phyloP scores from a whole-genome alignment of 2,329 filamentous ascomycete species.

The Ceratocystis cubensis region DNA sequence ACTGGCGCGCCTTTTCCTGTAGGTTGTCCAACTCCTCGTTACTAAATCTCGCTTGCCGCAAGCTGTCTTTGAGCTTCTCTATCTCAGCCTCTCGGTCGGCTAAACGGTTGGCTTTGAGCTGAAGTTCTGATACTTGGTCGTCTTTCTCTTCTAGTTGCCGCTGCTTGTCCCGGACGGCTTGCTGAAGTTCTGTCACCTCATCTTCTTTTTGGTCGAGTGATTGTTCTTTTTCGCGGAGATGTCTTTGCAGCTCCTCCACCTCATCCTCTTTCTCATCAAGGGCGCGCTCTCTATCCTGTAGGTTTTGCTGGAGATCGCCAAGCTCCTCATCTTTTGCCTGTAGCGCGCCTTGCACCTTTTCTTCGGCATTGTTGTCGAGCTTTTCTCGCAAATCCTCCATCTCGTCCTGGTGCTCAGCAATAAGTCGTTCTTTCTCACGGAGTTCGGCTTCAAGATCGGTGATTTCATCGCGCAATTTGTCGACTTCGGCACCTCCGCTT shows the following conservation, averaged over 20 bases:
- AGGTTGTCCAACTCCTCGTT: slow-evolving; percentile 11
- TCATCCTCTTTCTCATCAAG: slow-evolving; percentile 17
- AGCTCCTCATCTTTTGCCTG: slow-evolving; percentile 42
- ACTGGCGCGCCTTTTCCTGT: slow-evolving; percentile 15
- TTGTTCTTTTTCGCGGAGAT: slow-evolving; percentile 13
- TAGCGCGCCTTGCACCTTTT: slow-evolving; percentile 42
- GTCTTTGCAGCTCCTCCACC: slow-evolving; percentile 31
- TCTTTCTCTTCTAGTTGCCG: slow-evolving; percentile 1
- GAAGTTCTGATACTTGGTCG: slow-evolving; percentile 10
- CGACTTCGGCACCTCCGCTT: slow-evolving; percentile 14
- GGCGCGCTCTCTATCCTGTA: slow-evolving; percentile 12
- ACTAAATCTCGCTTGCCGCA: slow-evolving; percentile 3
- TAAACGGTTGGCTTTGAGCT: slow-evolving; percentile 15
- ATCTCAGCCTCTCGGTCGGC: slow-evolving; percentile 17
- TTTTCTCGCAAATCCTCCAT: slow-evolving; percentile 52
- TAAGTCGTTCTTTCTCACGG: slow-evolving; percentile 59
- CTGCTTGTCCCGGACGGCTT: not conserved
- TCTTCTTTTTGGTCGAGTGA: slow-evolving; percentile 14
- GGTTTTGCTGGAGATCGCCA: slow-evolving; percentile 20
- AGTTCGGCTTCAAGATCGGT: slow-evolving; percentile 64
- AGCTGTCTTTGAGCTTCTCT: slow-evolving; percentile 16
- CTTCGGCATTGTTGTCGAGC: slow-evolving; percentile 32
- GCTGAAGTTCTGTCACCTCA: slow-evolving; percentile 32
- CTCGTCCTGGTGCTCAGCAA: slow-evolving; percentile 65
- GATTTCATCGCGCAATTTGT: slow-evolving; percentile 57